A percentile compares a stretch with the other conserved stretches of the same genome.
Conservation (phyloP, 2,329 filamentous ascomycete genomes). For the Mycosphaerella sp. region DNA sequence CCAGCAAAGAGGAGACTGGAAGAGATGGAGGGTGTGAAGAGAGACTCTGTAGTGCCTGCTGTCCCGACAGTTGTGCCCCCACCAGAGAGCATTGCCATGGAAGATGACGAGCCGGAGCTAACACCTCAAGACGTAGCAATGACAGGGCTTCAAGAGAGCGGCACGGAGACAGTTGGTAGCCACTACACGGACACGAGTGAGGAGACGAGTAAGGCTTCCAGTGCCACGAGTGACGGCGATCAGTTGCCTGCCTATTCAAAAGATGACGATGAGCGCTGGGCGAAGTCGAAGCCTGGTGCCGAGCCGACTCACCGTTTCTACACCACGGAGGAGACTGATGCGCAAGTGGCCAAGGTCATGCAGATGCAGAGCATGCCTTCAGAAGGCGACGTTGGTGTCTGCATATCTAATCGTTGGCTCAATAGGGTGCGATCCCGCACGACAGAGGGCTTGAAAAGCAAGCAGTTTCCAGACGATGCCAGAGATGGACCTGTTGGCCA, state of each 20-base stretch:
- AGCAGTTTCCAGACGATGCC: constrained; percentile 53
- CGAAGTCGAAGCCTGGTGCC: not conserved
- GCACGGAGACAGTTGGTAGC: constrained; percentile 11
- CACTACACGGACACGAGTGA: constrained; percentile 1
- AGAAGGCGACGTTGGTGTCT: constrained; percentile 67
- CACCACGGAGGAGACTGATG: constrained; percentile 42
- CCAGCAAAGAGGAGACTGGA: constrained; percentile 51
- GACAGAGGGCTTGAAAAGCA: constrained; percentile 50
- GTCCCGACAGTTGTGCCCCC: constrained; percentile 1
- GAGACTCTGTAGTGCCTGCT: not conserved
- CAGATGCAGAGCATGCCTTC: constrained; percentile 48
- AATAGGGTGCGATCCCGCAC: constrained; percentile 62
- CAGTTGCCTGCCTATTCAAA: constrained; percentile 22
- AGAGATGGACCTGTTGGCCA: constrained; percentile 63
- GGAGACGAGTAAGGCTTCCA: constrained; percentile 15
- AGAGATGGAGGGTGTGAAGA: constrained; percentile 43
- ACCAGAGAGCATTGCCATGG: constrained; percentile 15
- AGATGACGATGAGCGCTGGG: constrained; percentile 19
- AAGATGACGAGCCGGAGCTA: constrained; percentile 5
- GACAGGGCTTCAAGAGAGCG: constrained; percentile 15
- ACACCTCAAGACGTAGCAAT: constrained; percentile 21
- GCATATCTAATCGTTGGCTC: constrained; percentile 77
- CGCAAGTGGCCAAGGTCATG: constrained; percentile 69
- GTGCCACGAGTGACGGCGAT: constrained; percentile 23
- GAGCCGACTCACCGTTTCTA: not conserved